Conservation (phyloP, 768 basidiomycete species). For the Pilatotrama ljubarskyi region DNA sequence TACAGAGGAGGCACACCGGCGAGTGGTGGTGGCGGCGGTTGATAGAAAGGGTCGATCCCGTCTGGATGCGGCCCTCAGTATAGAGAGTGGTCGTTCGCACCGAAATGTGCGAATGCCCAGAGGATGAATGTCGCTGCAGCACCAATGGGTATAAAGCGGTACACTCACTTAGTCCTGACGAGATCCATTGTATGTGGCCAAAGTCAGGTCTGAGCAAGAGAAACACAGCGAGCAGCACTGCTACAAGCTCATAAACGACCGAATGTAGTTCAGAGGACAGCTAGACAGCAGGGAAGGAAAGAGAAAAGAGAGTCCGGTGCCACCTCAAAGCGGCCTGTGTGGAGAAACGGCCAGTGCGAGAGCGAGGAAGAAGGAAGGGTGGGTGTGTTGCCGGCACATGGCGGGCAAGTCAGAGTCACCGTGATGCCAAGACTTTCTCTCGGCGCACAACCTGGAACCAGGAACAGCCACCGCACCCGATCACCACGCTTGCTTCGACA, state of each 20-base stretch:
- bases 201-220: not conserved
- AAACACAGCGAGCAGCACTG: not conserved
- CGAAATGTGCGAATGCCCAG: slow-evolving; percentile 9
- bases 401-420: not conserved
- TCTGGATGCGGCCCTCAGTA: slow-evolving; percentile 4
- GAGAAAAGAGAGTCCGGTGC: too few relatives aligned
- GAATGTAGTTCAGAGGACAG: too few relatives aligned
- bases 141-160: slow-evolving; percentile 11
- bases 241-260: not conserved
- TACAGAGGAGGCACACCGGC: not conserved
- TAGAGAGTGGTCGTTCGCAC: not conserved
- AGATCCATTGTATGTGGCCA: not conserved
- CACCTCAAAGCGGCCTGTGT: too few relatives aligned
- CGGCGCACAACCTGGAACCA: not conserved
- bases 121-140: slow-evolving; percentile 4
- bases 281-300: too few relatives aligned
- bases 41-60: slow-evolving; percentile 8
- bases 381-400: not conserved
- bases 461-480: slow-evolving; percentile 10
- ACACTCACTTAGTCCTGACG: not conserved
- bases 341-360: too few relatives aligned
- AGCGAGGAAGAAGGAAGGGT: not conserved
- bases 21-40: slow-evolving; percentile 4
- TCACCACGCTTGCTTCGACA: not conserved
- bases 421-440: not conserved